These are phyloP conservation scores for Solanum microdontum DNA, from an alignment of 257 asterid species.

Conservation along the genomic window DNA sequence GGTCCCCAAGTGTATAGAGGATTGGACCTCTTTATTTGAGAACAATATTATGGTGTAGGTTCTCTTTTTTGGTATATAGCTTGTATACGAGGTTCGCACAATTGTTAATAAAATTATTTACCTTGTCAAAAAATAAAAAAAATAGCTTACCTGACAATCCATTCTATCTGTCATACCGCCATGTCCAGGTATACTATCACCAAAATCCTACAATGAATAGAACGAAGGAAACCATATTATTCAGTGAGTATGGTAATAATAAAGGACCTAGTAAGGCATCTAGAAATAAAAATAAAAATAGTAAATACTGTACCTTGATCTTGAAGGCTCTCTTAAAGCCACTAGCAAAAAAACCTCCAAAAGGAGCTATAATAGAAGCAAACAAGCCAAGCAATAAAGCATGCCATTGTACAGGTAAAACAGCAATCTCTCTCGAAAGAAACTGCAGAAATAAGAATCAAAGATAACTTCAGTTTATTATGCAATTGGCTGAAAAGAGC, in stretches of 20 bases:
- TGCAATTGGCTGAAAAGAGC: not conserved
- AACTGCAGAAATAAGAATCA: conserved; percentile 28
- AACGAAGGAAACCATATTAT: not conserved
- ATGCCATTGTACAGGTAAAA: conserved; percentile 83
- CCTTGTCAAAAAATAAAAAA: not conserved
- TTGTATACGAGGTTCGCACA: not conserved
- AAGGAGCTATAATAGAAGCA: conserved; percentile 96
- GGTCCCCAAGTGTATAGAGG: not conserved
- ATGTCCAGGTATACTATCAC: conserved; percentile 98
- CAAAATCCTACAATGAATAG: conserved; percentile 65
- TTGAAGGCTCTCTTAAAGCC: conserved; percentile 98
- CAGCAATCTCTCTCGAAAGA: conserved; percentile 48
- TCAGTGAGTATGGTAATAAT: not conserved
- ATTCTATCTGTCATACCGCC: conserved; percentile 98
- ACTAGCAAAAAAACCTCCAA: conserved; percentile 98
- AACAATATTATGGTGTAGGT: not conserved
- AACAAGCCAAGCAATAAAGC: conserved; percentile 71
- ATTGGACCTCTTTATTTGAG: not conserved
- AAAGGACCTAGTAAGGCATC: not conserved
- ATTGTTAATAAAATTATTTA: not conserved
- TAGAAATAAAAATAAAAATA: not conserved
- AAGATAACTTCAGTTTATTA: not conserved
- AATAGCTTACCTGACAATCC: conserved; percentile 87
- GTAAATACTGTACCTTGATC: conserved; percentile 49
- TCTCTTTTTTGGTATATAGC: not conserved